Evolutionary conservation across 1,284 basidiomycete genomes (phyloP), one percentile per base, ranked within the genome.

Genomic region (Paramarasmius palmivorus): DNA sequence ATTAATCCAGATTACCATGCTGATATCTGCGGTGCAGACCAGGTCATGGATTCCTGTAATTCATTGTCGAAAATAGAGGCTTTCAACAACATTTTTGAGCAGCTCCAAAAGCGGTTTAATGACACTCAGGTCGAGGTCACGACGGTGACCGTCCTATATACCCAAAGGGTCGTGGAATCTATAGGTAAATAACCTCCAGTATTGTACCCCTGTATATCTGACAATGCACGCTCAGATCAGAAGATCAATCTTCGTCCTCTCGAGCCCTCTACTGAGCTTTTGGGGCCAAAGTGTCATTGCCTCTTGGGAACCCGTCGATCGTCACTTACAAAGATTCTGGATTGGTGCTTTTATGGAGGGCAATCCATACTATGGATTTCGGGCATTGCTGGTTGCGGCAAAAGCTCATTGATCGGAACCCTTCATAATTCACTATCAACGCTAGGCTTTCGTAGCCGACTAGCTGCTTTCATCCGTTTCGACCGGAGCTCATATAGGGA

Each of bases 381-480:
- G n/a, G n/a, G n/a, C n/a, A 15, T 14, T 54, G 48, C 53, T 9
- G 53, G 53, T 10, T 44, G 19, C 15, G 53, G 53, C 3, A 54
- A 54, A 42, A 54, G 53, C 47, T 44, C 53, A 1, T n/a, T 54
- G 8, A 54, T 54, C 48, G 53, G 47, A 5, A 17, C 48, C 3
- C 25, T 54, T 2, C 22, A 36, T 20, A 29, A 50, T 19, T 20
- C 25, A 8, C 15, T 39, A 2, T 10, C 26, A 7, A 34, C 36
- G 17, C 34, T 50, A 41, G 48, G 53, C 15, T 38, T 19, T 17
- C 20, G 19, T 36, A 50, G 32, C 32, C 47, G 48, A 37, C 35
- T 54, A 14, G 53, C 40, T 17, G 48, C 53, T 2, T 54, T 54
- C 29, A 45, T 54, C 23, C 53, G 48, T 17, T 54, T 54, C 22